phyloP scores from a whole-genome alignment of 805 yeast species.

The Blastobotrys terrestris region DNA sequence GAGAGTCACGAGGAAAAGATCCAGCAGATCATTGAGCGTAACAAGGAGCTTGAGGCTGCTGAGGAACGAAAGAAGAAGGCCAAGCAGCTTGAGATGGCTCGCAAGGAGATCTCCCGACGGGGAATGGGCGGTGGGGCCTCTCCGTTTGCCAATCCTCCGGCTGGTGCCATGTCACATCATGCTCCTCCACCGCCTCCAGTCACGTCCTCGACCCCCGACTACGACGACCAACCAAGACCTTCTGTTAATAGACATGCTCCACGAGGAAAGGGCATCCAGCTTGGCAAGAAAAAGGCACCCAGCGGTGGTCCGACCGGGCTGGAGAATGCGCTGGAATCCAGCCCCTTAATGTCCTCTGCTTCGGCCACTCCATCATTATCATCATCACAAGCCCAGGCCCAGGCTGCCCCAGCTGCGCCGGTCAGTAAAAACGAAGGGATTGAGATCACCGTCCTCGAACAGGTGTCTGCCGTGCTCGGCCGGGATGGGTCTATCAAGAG shows the following conservation, averaged over 20 bases:
- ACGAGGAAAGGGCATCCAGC: conserved; percentile 68
- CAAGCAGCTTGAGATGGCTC: conserved; percentile 58
- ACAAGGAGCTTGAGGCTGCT: conserved; percentile 93
- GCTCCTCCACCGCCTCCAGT: conserved; percentile 10
- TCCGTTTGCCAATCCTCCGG: conserved; percentile 1
- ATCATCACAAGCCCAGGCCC: no score
- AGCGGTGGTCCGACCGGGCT: conserved; percentile 11
- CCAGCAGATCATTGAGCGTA: conserved; percentile 94
- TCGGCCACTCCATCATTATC: conserved; percentile 21
- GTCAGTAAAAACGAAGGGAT: conserved; percentile 61
- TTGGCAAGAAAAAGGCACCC: conserved; percentile 47
- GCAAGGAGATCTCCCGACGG: conserved; percentile 41
- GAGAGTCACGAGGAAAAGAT: conserved; percentile 98
- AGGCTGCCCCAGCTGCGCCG: conserved; percentile 19
- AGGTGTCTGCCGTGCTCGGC: conserved; percentile 65
- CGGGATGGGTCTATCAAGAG: conserved; percentile 63
- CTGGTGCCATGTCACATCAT: conserved; percentile 6
- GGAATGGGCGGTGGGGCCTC: conserved; percentile 20
- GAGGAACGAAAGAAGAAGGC: conserved; percentile 95
- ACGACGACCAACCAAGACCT: conserved; percentile 11
- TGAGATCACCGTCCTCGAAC: conserved; percentile 69
- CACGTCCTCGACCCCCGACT: conserved; percentile 15
- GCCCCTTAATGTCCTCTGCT: conserved; percentile 20
- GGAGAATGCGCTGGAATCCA: conserved; percentile 22
- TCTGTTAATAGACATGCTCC: conserved; percentile 32